Percentiles rank a stretch among this genome's conserved stretches.
phyloP scores from a whole-genome alignment of 2,329 filamentous ascomycete species.

The Thyridium curvatum region DNA sequence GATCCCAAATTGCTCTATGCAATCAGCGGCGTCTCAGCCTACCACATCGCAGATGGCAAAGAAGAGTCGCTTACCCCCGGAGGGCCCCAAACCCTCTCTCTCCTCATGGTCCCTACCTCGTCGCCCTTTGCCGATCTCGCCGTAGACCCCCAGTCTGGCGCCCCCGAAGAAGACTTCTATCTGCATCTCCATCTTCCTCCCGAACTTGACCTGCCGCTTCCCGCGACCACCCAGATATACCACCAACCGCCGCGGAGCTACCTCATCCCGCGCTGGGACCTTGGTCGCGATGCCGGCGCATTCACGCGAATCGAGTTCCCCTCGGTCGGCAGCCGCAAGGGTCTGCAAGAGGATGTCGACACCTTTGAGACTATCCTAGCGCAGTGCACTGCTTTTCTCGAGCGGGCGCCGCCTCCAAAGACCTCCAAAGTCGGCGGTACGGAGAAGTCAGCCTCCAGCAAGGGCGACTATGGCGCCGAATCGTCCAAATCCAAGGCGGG shows the following conservation, averaged over 20 bases:
- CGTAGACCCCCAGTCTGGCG: slow-evolving; percentile 43
- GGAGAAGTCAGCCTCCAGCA: not conserved
- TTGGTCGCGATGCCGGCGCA: slow-evolving; percentile 79
- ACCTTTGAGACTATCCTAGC: slow-evolving; percentile 94
- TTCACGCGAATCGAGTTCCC: slow-evolving; percentile 95
- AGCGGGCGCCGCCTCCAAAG: slow-evolving; percentile 64
- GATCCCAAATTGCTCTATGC: slow-evolving; percentile 63
- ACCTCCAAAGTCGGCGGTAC: slow-evolving; percentile 15
- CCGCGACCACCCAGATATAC: slow-evolving; percentile 95
- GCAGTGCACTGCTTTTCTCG: slow-evolving; percentile 91
- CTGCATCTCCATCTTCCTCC: slow-evolving; percentile 91
- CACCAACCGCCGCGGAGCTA: slow-evolving; percentile 91
- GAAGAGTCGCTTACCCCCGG: slow-evolving; percentile 78
- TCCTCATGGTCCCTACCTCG: slow-evolving; percentile 92
- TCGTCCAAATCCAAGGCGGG: slow-evolving; percentile 30
- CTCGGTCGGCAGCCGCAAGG: slow-evolving; percentile 59
- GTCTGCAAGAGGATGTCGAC: slow-evolving; percentile 84
- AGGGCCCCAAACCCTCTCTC: slow-evolving; percentile 83
- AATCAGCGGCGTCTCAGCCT: slow-evolving; percentile 82
- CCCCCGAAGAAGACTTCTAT: slow-evolving; percentile 85
- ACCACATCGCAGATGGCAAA: slow-evolving; percentile 82
- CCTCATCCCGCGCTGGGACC: slow-evolving; percentile 89
- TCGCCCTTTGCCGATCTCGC: slow-evolving; percentile 57
- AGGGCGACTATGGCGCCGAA: slow-evolving; percentile 6
- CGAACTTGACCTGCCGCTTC: slow-evolving; percentile 87